Percentiles rank a stretch among this genome's conserved stretches.
Evolutionary conservation across 192 early-diverging fungal species (phyloP).

Genomic region (Rhizophagus clarus): DNA sequence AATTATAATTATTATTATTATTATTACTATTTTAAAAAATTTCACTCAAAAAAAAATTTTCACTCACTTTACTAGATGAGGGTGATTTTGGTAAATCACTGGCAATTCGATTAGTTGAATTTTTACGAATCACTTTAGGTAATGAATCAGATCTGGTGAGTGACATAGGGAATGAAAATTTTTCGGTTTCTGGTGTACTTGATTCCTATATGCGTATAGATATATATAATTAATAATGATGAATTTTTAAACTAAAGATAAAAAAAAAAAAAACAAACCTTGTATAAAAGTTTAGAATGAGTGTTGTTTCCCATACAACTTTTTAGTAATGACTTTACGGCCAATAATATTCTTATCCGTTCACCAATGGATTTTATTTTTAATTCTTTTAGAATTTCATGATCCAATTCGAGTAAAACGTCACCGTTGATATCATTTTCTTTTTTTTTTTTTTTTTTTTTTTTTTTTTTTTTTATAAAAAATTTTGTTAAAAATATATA

Average conservation of each 20-base stretch:
- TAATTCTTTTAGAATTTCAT: conserved; percentile 80
- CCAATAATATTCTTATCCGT: conserved; percentile 73
- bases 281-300: not conserved
- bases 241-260: too few species aligned
- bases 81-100: not conserved
- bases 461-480: too few species aligned
- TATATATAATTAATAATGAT: not conserved
- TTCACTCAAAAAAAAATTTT: too few species aligned
- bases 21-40: too few species aligned
- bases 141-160: conserved; percentile 13
- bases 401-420: conserved; percentile 81
- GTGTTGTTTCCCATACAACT: conserved; percentile 50
- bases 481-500: not conserved
- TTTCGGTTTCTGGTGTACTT: conserved; percentile 5
- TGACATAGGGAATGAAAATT: conserved; percentile 17
- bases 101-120: not conserved
- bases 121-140: not conserved
- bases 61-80: not conserved
- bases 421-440: conserved; percentile 84
- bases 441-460: not conserved
- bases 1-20: not conserved
- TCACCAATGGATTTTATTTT: conserved; percentile 83
- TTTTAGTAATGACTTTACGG: conserved; percentile 72
- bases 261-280: not conserved
- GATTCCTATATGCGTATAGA: not conserved